Percentiles rank a stretch among this genome's conserved stretches.
phyloP scores from a whole-genome alignment of 441 rosid species.

The Pelargonium myrrhifolium region DNA sequence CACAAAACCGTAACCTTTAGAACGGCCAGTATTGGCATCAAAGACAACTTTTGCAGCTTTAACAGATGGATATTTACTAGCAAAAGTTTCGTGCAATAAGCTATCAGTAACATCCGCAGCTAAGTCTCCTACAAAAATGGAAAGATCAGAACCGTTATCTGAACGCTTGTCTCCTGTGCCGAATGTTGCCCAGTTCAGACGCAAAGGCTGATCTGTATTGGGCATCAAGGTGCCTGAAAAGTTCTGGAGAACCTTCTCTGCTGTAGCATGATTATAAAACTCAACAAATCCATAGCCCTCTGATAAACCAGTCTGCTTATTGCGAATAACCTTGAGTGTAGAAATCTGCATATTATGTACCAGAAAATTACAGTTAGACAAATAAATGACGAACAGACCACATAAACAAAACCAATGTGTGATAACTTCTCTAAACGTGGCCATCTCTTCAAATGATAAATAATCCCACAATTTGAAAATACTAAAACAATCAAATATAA shows the following conservation, averaged over 20 bases:
- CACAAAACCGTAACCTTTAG: conserved; percentile 94
- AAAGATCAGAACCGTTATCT: conserved; percentile 73
- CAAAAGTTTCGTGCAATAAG: conserved; percentile 61
- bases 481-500: background rate
- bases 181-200: conserved; percentile 94
- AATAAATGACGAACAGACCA: background rate
- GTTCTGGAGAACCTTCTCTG: conserved; percentile 69
- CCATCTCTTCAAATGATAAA: background rate
- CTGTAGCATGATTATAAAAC: conserved; percentile 60
- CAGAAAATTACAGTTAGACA: conserved; percentile 1
- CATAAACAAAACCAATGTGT: background rate
- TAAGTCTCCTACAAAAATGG: conserved; percentile 91
- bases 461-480: background rate
- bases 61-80: conserved; percentile 63
- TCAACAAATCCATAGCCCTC: conserved; percentile 96
- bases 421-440: background rate
- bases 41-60: conserved; percentile 85
- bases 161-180: conserved; percentile 74
- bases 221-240: conserved; percentile 59
- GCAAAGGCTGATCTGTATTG: conserved; percentile 67
- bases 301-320: conserved; percentile 70
- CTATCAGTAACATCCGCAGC: conserved; percentile 83
- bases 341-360: conserved; percentile 40
- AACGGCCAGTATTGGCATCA: conserved; percentile 77
- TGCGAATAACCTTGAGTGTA: conserved; percentile 80